Base-by-base conservation (phyloP, 1,284 basidiomycete species). In the Farysia itapuensis region DNA sequence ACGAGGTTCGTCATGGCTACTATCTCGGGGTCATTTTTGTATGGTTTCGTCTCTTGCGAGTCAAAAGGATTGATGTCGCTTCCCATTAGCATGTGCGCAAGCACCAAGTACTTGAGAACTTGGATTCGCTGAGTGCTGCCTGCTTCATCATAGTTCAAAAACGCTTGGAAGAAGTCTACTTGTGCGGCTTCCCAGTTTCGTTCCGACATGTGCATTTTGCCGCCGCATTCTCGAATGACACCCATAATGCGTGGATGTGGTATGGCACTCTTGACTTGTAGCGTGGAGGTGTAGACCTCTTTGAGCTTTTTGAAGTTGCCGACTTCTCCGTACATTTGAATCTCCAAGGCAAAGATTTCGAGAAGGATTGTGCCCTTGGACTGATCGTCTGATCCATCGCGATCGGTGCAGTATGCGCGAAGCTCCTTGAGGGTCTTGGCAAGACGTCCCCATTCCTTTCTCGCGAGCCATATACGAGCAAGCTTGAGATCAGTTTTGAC, bases 201-300 rank as follows among this genome's bases (percentile, higher is more conserved):
- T 81, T 98, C 95, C 47, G 90, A 90, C 95, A 99, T 98, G 90
- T 95, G 96, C 95, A 99, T 99, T 80, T 98, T 99, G 7, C 95
- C 95, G 12, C 95, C 95, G 65, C 94, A 97, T 78, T 99, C 95
- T 72, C 93, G 90, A 78, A 99, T 98, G 42, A 97, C 89, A 40
- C 94, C 95, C 88, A 97, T 92, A 72, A 98, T 97, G 20, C 92
- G 85, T 7, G 95, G 95, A 79, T 98, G 95, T 9, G 94, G 93
- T 51, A 99, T 97, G 7, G 95, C 95, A 24, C 91, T 94, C 42
- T 89, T 88, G 45, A 99, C 90, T 42, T 86, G 84, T 64, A 89
- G 88, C 2, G 91, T 88, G 5, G 93, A 91, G 61, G 95, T 90
- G 80, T 98, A 99, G 41, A 97, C 95, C 78, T 96, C 90, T 48